A percentile compares a stretch with the other conserved stretches of the same genome.
Evolutionary conservation across 2,329 filamentous ascomycete genomes (phyloP).

Genomic region (Aureobasidium sp.): DNA sequence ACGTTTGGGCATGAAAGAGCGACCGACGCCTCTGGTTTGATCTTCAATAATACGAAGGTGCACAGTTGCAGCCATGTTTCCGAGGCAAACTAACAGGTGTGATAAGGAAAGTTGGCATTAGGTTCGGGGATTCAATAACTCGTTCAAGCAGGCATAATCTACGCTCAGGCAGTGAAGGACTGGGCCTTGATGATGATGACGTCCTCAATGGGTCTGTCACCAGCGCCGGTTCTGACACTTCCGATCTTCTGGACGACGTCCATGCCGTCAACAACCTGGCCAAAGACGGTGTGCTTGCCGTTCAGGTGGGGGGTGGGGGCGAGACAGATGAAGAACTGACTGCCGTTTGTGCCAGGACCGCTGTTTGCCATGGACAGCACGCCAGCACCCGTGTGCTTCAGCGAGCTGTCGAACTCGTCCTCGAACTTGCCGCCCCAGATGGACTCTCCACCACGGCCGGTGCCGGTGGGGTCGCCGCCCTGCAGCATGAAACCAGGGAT

Average conservation of each 20-base stretch:
- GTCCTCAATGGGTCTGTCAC: constrained; percentile 73
- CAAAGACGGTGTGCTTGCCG: constrained; percentile 92
- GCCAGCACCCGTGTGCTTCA: constrained; percentile 72
- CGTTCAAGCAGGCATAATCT: too few species aligned
- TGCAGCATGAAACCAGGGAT: constrained; percentile 98
- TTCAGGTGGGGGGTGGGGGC: constrained; percentile 81
- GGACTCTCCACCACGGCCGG: constrained; percentile 72
- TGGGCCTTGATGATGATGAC: constrained; percentile 56
- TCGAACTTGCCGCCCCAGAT: constrained; percentile 85
- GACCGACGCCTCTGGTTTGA: not conserved
- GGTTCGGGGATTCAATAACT: too few species aligned
- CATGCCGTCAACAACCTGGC: constrained; percentile 81
- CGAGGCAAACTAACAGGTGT: too few species aligned
- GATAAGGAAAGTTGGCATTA: not conserved
- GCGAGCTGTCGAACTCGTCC: constrained; percentile 80
- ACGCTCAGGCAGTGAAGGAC: constrained; percentile 9
- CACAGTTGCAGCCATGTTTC: not conserved
- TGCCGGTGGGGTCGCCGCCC: constrained; percentile 88
- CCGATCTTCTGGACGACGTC: constrained; percentile 90
- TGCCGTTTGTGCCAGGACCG: constrained; percentile 86
- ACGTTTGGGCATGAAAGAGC: not conserved
- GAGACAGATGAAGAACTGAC: constrained; percentile 96
- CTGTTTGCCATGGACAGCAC: constrained; percentile 95
- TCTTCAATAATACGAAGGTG: not conserved
- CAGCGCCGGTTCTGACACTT: constrained; percentile 70